phyloP scores from a whole-genome alignment of 2,329 filamentous ascomycete species.

The Epichloe baconii region DNA sequence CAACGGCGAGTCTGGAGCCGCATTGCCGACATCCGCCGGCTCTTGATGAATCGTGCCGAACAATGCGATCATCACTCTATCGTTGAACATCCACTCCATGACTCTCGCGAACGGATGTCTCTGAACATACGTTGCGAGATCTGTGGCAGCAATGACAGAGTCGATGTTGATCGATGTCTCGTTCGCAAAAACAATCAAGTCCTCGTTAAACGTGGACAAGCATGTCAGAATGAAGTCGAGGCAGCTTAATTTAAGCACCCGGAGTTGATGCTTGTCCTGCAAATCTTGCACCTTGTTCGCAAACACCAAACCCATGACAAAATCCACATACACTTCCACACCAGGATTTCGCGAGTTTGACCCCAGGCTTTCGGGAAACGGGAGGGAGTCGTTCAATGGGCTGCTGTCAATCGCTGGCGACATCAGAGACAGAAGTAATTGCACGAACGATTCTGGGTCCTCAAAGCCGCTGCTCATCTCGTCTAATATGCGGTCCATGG shows the following conservation, averaged over 20 bases:
- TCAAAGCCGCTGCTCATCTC: constrained; percentile 70
- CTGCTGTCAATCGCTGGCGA: constrained; percentile 48
- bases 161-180: constrained; percentile 66
- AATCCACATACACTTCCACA: constrained; percentile 88
- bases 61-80: constrained; percentile 67
- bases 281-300: constrained; percentile 52
- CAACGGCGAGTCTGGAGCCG: constrained; percentile 65
- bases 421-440: constrained; percentile 60
- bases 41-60: constrained; percentile 72
- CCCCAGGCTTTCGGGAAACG: constrained; percentile 79
- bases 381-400: constrained; percentile 58
- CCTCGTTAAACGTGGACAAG: constrained; percentile 82
- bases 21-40: constrained; percentile 55
- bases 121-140: constrained; percentile 66
- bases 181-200: constrained; percentile 75
- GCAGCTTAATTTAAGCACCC: constrained; percentile 65
- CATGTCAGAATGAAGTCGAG: constrained; percentile 73
- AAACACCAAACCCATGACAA: constrained; percentile 69
- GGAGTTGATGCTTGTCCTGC: constrained; percentile 53
- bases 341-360: constrained; percentile 63
- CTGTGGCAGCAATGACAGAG: constrained; percentile 57
- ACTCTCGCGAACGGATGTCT: constrained; percentile 87
- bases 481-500: constrained; percentile 55
- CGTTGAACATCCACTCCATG: constrained; percentile 98
- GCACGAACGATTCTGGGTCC: constrained; percentile 72